phyloP scores from a whole-genome alignment of 2,329 filamentous ascomycete species.

The Clonostachys rhizophaga region DNA sequence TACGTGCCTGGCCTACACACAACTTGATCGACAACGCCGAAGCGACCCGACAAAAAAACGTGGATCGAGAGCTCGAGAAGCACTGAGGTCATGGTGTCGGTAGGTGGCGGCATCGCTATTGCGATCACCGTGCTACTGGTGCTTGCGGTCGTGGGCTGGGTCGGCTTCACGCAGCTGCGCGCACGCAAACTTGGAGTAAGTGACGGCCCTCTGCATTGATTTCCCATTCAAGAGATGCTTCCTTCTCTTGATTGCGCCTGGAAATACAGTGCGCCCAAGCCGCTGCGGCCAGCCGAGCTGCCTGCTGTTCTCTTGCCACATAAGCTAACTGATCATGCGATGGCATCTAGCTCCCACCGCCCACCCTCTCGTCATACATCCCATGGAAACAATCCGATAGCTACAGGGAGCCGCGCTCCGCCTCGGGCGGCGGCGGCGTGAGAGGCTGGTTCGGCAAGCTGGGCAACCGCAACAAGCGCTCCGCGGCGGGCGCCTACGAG shows the following conservation, averaged over 20 bases:
- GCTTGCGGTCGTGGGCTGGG: slow-evolving; percentile 56
- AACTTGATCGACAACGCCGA: too few relatives aligned
- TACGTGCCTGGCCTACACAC: too few relatives aligned
- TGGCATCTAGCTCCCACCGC: slow-evolving; percentile 57
- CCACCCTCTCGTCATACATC: slow-evolving; percentile 62
- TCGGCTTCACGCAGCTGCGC: slow-evolving; percentile 67
- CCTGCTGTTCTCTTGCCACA: neutral
- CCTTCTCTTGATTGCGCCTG: neutral
- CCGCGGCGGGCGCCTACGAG: slow-evolving; percentile 70
- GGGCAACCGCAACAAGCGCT: slow-evolving; percentile 60
- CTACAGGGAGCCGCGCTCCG: slow-evolving; percentile 47
- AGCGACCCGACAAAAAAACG: too few relatives aligned
- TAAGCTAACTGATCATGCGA: neutral
- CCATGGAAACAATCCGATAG: slow-evolving; percentile 57
- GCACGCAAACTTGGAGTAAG: slow-evolving; percentile 67
- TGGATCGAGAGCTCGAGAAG: too few relatives aligned
- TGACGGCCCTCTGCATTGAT: slow-evolving; percentile 7
- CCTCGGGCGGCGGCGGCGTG: slow-evolving; percentile 63
- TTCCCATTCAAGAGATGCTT: neutral
- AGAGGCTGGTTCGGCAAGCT: slow-evolving; percentile 68
- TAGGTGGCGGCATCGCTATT: slow-evolving; percentile 67
- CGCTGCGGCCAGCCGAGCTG: too few relatives aligned
- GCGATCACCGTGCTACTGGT: slow-evolving; percentile 61
- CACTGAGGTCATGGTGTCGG: slow-evolving; percentile 40
- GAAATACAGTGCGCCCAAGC: too few relatives aligned